These are phyloP conservation scores for Trametes maxima DNA, from an alignment of 768 basidiomycete species.

Conservation along the genomic window DNA sequence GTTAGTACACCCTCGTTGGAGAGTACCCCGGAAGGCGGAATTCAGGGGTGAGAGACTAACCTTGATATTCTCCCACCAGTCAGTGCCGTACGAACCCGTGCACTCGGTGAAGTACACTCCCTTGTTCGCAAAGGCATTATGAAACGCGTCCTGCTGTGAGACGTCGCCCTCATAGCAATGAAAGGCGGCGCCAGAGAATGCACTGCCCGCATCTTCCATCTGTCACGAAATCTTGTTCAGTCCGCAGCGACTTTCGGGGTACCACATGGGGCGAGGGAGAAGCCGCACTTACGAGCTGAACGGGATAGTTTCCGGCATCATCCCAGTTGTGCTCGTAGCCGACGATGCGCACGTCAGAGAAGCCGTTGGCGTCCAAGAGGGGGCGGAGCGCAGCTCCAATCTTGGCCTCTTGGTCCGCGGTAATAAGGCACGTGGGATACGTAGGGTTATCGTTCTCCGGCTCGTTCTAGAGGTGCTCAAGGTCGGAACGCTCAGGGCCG, in stretches of 20 bases:
- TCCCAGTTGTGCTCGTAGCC: conserved; percentile 81
- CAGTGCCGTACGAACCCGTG: conserved; percentile 62
- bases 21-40: too few species aligned
- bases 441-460: conserved; percentile 61
- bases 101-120: conserved; percentile 64
- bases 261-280: too few species aligned
- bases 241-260: too few species aligned
- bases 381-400: conserved; percentile 60
- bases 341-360: conserved; percentile 60
- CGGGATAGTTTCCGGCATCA: conserved; percentile 63
- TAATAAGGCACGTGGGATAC: conserved; percentile 67
- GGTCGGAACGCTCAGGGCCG: background rate
- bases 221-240: conserved; percentile 18
- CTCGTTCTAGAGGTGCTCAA: conserved; percentile 48
- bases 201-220: conserved; percentile 57
- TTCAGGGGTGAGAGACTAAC: conserved; percentile 34
- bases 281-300: conserved; percentile 44
- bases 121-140: conserved; percentile 57
- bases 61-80: conserved; percentile 85
- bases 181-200: conserved; percentile 68
- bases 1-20: too few species aligned
- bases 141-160: conserved; percentile 56
- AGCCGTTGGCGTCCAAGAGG: conserved; percentile 63
- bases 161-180: conserved; percentile 70
- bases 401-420: conserved; percentile 56